Percentiles rank a stretch among this genome's conserved stretches.
Conservation (phyloP, 805 yeast species). For the Teunomyces tritomae region DNA sequence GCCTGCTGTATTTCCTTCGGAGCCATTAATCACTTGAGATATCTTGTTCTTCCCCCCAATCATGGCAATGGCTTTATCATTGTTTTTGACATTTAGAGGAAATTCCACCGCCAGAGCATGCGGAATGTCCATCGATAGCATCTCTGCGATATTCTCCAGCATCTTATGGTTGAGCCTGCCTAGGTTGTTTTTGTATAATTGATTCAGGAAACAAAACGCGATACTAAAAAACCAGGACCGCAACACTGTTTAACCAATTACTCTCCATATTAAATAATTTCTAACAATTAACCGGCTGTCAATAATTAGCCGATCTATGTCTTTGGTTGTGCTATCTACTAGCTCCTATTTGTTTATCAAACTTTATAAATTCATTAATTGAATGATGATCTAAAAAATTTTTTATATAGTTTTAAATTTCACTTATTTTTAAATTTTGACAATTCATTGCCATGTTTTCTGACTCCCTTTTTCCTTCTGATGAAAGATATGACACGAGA, state of each 20-base stretch:
- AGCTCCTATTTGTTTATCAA: too few species aligned
- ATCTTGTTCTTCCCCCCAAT: slow-evolving; percentile 60
- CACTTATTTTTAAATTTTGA: too few species aligned
- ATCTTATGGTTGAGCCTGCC: background rate
- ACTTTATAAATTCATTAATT: too few species aligned
- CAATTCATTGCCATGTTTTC: too few species aligned
- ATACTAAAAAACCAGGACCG: background rate
- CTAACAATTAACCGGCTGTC: too few species aligned
- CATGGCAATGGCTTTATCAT: slow-evolving; percentile 61
- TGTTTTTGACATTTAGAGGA: slow-evolving; percentile 67
- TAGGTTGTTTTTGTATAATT: background rate
- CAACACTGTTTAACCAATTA: background rate
- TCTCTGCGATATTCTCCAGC: slow-evolving; percentile 38
- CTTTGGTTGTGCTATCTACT: too few species aligned
- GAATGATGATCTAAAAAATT: too few species aligned
- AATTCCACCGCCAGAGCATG: slow-evolving; percentile 73
- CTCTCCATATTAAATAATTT: background rate
- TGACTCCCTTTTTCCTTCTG: too few species aligned
- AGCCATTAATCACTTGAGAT: slow-evolving; percentile 38
- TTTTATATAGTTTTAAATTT: too few species aligned
- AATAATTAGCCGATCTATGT: too few species aligned
- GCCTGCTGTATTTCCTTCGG: slow-evolving; percentile 28
- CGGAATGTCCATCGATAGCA: slow-evolving; percentile 68
- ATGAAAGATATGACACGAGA: too few species aligned
- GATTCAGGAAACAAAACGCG: background rate